A percentile compares a stretch with the other conserved stretches of the same genome.
phyloP scores from a whole-genome alignment of 257 asterid genomes.

The Solanum sparsipilum region DNA sequence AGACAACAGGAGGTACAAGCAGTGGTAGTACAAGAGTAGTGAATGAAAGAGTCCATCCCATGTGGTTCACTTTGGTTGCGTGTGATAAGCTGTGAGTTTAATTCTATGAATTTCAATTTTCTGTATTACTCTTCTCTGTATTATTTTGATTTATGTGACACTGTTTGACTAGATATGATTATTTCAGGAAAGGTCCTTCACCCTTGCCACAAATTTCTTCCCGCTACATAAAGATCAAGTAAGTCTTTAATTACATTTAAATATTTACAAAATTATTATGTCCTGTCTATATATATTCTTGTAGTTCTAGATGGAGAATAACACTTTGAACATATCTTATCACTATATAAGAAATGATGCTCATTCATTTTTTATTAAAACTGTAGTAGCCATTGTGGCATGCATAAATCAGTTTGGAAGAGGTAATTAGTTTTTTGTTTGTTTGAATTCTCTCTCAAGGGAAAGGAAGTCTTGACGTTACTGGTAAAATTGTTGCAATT shows the following conservation, averaged over 20 bases:
- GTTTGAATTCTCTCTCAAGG: background rate
- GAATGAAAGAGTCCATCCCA: background rate
- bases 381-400: background rate
- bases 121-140: background rate
- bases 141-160: background rate
- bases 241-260: background rate
- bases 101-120: background rate
- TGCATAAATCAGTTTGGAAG: background rate
- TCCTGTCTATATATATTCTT: background rate
- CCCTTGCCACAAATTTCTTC: conserved; percentile 6
- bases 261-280: background rate
- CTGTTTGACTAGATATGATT: background rate
- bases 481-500: background rate
- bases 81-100: conserved; percentile 10
- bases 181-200: background rate
- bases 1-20: background rate
- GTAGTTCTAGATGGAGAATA: background rate
- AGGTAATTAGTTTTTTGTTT: background rate
- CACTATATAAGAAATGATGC: background rate
- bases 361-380: background rate
- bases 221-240: conserved; percentile 8
- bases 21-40: background rate
- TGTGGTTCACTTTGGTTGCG: conserved; percentile 18
- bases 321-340: background rate
- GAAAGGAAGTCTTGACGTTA: background rate